phyloP scores from a whole-genome alignment of 176 grass and related monocot genomes.

The Tillandsia leiboldiana region DNA sequence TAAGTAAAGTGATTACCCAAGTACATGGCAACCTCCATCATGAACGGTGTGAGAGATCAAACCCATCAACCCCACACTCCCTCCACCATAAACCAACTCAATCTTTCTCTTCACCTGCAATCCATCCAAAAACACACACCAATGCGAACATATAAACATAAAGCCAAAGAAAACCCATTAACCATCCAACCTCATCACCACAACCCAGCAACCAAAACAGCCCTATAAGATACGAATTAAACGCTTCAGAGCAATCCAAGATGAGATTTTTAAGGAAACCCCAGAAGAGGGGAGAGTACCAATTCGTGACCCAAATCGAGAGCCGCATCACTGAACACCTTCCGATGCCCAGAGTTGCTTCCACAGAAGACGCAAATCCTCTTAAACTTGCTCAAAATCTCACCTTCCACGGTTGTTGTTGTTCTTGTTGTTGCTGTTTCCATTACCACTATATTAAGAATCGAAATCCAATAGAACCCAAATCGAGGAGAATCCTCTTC shows the following conservation, averaged over 20 bases:
- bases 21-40: slow-evolving; percentile 75
- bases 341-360: slow-evolving; percentile 76
- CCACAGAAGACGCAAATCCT: slow-evolving; percentile 98
- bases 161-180: neutral
- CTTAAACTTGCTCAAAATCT: slow-evolving; percentile 41
- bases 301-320: slow-evolving; percentile 76
- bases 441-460: slow-evolving; percentile 19
- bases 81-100: slow-evolving; percentile 91
- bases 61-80: slow-evolving; percentile 93
- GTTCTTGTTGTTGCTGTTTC: slow-evolving; percentile 15
- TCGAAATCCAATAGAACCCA: neutral
- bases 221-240: neutral
- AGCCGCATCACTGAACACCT: slow-evolving; percentile 73
- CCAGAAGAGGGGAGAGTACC: slow-evolving; percentile 32
- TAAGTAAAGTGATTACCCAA: slow-evolving; percentile 35
- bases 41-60: slow-evolving; percentile 79
- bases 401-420: slow-evolving; percentile 30
- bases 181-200: neutral
- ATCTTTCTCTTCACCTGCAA: slow-evolving; percentile 61
- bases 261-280: neutral
- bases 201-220: neutral
- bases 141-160: slow-evolving; percentile 12
- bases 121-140: neutral
- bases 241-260: neutral
- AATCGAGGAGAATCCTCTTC: neutral